Base-by-base conservation (phyloP, 257 asterid genomes). In the Cordia subcordata region DNA sequence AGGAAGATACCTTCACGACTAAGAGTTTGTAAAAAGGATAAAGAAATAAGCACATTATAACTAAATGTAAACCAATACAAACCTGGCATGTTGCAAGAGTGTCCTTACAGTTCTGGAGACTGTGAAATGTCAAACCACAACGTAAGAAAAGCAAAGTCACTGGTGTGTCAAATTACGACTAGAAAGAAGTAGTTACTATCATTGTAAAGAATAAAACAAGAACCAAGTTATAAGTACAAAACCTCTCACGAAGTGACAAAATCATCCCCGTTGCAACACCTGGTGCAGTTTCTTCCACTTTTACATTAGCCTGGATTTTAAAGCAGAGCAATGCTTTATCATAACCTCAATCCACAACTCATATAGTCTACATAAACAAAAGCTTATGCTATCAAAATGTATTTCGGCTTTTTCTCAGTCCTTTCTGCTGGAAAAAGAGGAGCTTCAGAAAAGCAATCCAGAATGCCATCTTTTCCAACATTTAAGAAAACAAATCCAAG, bases 201-300 rank as follows among this genome's bases (percentile, higher is more conserved):
- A 21, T 35, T 20, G 1, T 42, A 42, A 10, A 42, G 15, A 10
- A 42, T 42, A 2, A 42, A 10, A 42, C 12, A 42, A 42, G 14
- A 42, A 42, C 47, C 12, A 42, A 42, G 47, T 42, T 42, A 2
- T 14, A 14, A 42, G 47, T 42, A 27, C 40, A 55, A 50, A 63
- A 90, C 97, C 94, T 90, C 79, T 87, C 94, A 23, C 97, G 94
- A 74, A 87, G 96, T 67, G 95, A 82, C 77, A 87, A 78, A 66
- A 90, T 90, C 86, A 83, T 90, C 73, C 96, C 95, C 5, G 97
- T 87, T 35, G 96, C 82, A 64, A 72, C 88, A 53, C 97, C 96
- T 16, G 96, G 96, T 33, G 97, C 84, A 70, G 97, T 81, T 70
- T 86, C 97, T 71, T 84, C 97, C 55, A 81, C 84, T 72, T 86